Evolutionary conservation across 148 eudicot species (phyloP).

Genomic region (Spergularia marina): DNA sequence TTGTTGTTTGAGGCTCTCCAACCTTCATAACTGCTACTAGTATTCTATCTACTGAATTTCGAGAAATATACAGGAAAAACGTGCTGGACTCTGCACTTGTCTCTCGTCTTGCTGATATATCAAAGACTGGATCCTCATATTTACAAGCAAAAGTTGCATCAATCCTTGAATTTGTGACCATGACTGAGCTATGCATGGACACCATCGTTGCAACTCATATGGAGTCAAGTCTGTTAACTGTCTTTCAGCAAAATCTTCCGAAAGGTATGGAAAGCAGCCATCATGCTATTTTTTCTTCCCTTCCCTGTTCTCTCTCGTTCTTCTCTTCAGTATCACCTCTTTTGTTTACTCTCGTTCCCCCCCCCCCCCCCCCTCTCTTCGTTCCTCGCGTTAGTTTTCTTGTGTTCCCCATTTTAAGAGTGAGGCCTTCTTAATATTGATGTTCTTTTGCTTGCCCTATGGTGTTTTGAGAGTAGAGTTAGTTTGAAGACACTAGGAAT

Average conservation of each 20-base stretch:
- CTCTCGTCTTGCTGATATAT: constrained; percentile 48
- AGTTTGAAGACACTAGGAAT: not conserved
- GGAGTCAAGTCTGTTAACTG: constrained; percentile 49
- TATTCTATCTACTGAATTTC: constrained; percentile 3
- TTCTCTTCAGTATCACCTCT: not conserved
- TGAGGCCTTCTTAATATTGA: not conserved
- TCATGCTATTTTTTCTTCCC: not conserved
- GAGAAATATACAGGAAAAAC: constrained; percentile 38
- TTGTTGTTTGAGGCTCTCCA: not conserved
- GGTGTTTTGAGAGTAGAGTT: not conserved
- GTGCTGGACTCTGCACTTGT: constrained; percentile 47
- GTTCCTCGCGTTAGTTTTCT: not conserved
- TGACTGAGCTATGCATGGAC: constrained; percentile 40
- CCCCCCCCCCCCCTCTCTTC: not conserved
- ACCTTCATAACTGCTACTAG: not conserved
- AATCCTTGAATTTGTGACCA: constrained; percentile 56
- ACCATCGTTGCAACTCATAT: constrained; percentile 41
- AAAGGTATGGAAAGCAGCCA: constrained; percentile 38
- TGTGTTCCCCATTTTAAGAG: not conserved
- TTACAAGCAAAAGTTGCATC: constrained; percentile 73
- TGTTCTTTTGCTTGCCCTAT: not conserved
- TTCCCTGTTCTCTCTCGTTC: not conserved
- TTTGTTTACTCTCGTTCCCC: not conserved
- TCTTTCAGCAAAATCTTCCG: constrained; percentile 51
- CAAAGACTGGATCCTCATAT: constrained; percentile 45